Conservation (phyloP, 176 grass and related monocot species). For the Miscanthus lutarioriparius region DNA sequence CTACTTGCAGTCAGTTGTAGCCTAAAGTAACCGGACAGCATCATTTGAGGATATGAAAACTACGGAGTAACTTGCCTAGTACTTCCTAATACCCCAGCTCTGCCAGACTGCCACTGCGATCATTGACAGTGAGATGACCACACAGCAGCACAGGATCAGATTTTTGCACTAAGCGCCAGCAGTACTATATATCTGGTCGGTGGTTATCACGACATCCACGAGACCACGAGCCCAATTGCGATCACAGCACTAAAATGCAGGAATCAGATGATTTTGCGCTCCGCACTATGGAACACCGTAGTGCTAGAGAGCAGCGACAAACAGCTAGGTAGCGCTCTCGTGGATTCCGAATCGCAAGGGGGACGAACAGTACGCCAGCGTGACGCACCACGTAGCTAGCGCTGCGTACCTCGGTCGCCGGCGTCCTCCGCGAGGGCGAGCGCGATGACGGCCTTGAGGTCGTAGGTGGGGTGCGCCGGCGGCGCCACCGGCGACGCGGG, state of each 20-base stretch:
- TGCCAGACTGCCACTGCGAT: not conserved
- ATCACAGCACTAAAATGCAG: not conserved
- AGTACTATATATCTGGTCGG: not conserved
- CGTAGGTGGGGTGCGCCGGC: constrained; percentile 90
- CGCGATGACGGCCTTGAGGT: constrained; percentile 72
- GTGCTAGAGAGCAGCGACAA: not conserved
- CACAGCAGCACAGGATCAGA: not conserved
- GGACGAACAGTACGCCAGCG: not conserved
- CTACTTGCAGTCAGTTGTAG: not conserved
- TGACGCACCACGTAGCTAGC: not conserved
- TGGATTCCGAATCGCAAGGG: not conserved
- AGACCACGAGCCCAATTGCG: not conserved
- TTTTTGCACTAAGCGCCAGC: not conserved
- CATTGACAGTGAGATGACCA: not conserved
- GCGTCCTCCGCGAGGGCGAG: constrained; percentile 98
- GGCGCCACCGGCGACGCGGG: constrained; percentile 40
- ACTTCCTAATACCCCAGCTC: not conserved
- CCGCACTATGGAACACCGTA: not conserved
- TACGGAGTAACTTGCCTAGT: not conserved
- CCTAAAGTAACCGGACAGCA: not conserved
- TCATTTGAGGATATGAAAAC: not conserved
- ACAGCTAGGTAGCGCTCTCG: not conserved
- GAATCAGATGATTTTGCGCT: not conserved
- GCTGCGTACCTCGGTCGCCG: constrained; percentile 65
- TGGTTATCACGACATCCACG: not conserved